A percentile compares a stretch with the other conserved stretches of the same genome.
phyloP scores from a whole-genome alignment of 352 stramenopile genomes.

The Pythium oligandrum region DNA sequence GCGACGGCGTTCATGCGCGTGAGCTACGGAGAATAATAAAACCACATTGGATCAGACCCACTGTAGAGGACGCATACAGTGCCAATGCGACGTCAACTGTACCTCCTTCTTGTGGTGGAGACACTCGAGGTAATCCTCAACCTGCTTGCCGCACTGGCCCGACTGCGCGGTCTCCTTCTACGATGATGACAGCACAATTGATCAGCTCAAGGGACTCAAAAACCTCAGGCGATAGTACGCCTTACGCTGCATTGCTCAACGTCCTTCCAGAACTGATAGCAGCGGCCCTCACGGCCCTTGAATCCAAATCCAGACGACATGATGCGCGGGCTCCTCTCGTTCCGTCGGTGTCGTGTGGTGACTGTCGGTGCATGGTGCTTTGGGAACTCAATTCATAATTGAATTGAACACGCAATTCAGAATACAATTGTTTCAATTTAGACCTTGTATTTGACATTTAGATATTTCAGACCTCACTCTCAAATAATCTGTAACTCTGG shows the following conservation, averaged over 20 bases:
- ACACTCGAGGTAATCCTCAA: slow-evolving; percentile 95
- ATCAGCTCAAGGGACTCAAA: too few species aligned
- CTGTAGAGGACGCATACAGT: not conserved
- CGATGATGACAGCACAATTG: not conserved
- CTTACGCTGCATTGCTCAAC: slow-evolving; percentile 93
- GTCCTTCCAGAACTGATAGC: slow-evolving; percentile 93
- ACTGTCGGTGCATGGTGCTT: not conserved
- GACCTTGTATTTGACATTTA: not conserved
- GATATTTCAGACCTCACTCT: too few species aligned
- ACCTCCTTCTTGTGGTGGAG: slow-evolving; percentile 95
- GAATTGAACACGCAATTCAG: slow-evolving; percentile 7
- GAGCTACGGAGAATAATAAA: slow-evolving; percentile 31
- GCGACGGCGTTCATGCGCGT: slow-evolving; percentile 82
- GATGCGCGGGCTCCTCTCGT: slow-evolving; percentile 2
- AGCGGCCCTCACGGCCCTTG: slow-evolving; percentile 88
- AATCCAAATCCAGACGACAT: slow-evolving; percentile 95
- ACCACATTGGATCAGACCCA: not conserved
- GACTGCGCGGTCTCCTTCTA: slow-evolving; percentile 81
- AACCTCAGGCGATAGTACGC: too few species aligned
- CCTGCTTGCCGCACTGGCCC: slow-evolving; percentile 78
- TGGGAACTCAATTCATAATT: slow-evolving; percentile 7
- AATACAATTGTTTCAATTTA: not conserved
- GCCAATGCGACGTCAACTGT: not conserved
- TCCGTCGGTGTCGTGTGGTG: not conserved
- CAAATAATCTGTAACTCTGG: too few species aligned